A percentile compares a stretch with the other conserved stretches of the same genome.
Conservation (phyloP, 2,329 filamentous ascomycete genomes). For the Colletotrichum kahawae region DNA sequence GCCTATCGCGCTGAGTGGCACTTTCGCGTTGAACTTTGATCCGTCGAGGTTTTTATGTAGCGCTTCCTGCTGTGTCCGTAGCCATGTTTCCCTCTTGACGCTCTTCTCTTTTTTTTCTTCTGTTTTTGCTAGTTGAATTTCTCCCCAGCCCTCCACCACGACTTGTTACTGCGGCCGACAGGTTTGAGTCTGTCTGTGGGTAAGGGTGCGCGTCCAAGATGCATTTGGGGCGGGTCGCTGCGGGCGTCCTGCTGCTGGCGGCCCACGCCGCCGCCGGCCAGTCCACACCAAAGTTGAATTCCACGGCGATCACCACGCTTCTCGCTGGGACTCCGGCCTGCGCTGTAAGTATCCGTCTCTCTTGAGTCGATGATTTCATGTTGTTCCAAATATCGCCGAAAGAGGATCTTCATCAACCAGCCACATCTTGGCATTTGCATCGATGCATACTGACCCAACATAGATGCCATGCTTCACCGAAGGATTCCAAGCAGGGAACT, state of each 20-base stretch:
- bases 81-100: neutral
- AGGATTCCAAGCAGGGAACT: neutral
- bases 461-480: slow-evolving; percentile 16
- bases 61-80: neutral
- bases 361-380: neutral
- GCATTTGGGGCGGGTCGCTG: neutral
- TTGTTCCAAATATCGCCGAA: neutral
- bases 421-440: neutral
- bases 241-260: neutral
- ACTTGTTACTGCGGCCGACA: neutral
- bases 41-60: neutral
- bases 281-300: neutral
- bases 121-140: neutral
- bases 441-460: neutral
- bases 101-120: neutral
- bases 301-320: neutral
- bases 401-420: neutral
- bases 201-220: neutral
- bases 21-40: neutral
- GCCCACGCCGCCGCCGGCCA: neutral
- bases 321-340: slow-evolving; percentile 3
- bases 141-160: too few relatives aligned
- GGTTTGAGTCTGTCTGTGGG: neutral
- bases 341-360: neutral
- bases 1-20: neutral